Base-by-base conservation (phyloP, 179 eudicot genomes). In the Dionaea muscipula region DNA sequence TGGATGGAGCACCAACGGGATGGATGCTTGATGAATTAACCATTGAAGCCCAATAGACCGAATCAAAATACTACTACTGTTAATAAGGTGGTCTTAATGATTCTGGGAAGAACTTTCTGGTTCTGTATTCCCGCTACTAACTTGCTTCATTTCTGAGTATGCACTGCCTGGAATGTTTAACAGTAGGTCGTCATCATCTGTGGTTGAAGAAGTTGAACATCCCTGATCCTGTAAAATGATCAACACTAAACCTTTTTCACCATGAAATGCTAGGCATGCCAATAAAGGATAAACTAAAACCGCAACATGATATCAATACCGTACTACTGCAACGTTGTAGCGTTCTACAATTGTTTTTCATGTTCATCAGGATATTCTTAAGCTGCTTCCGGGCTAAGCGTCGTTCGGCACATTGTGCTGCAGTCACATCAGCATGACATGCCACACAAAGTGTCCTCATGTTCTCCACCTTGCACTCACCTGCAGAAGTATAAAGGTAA, bases 401-500 rank as follows among this genome's bases (percentile, higher is more conserved):
- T 36, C 96, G 78, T 25, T 93, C 80, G 49, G 85, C 62, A 53
- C 74, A 69, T 69, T 88, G 99, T 27, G 86, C 78, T 16, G 83
- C 68, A 44, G 96, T 88, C 41, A 93, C 96, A 70, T 80, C 93
- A 69, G 89, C 83, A 63, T 93, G 99, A 60, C 99, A 93, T 47
- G 82, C 85, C 57, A 93, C 86, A 73, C 99, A 93, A 16, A 93
- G 79, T 26, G 99, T 93, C 72, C 95, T 77, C 93, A 93, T 73
- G 74, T 88, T 93, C 68, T 93, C 96, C 56, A 93, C 65, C 62
- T 60, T 82, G 70, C 99, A 93, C 64, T 93, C 94, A 51, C 99
- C 99, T 93, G 76, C 51, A 60, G 20, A 21, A 60, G 15, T 7
- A 24, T 36, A 21, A 57, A 47, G 40, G 35, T 23, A 13, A 19